Base-by-base conservation (phyloP, 176 grass and related monocot species). In the Saccharum spontaneum region DNA sequence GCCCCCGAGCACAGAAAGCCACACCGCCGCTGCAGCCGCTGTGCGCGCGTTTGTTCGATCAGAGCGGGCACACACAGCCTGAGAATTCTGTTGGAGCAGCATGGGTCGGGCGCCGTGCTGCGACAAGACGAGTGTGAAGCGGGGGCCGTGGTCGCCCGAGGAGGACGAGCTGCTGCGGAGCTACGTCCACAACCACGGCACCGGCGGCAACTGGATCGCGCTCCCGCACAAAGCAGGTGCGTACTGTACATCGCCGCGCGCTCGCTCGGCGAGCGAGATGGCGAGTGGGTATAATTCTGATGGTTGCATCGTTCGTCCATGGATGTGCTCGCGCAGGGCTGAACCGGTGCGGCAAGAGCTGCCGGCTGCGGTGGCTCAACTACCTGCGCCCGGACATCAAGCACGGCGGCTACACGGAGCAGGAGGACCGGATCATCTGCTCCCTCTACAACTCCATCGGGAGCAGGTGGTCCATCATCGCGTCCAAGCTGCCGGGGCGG, bases 21-120 rank as follows among this genome's bases (percentile, higher is more conserved):
- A 28, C 79, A 3, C 45, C 5, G 44, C 44, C 3, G 28, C 78
- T 12, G 61, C 23, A 10, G 37, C 37, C 2, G 37, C 67, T 10
- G 41, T 44, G 41, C 41, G 41, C 10, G 41, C 41, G 41, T 8
- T 14, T 20, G 66, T 38, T 38, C 31, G 66, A 55, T 22, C 52
- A 20, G 52, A 55, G 52, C 17, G 44, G 11, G 44, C 11, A 45
- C 5, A 2, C 15, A 23, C 16, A 7, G 50, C 16, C 18, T 55
- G 52, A 55, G 52, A 55, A 22, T 22, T 55, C 52, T 22, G 52
- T 55, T 8, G 52, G 50, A 54, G 22, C 57, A 61, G 23, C 63
- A 98, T 98, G 95, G 95, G 95, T 26, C 88, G 95, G 9, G 87
- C 95, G 50, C 95, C 95, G 85, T 98, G 95, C 91, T 98, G 95